These are phyloP conservation scores for Verruconis gallopava DNA, from an alignment of 2,329 filamentous ascomycete genomes.

Conservation along the genomic window DNA sequence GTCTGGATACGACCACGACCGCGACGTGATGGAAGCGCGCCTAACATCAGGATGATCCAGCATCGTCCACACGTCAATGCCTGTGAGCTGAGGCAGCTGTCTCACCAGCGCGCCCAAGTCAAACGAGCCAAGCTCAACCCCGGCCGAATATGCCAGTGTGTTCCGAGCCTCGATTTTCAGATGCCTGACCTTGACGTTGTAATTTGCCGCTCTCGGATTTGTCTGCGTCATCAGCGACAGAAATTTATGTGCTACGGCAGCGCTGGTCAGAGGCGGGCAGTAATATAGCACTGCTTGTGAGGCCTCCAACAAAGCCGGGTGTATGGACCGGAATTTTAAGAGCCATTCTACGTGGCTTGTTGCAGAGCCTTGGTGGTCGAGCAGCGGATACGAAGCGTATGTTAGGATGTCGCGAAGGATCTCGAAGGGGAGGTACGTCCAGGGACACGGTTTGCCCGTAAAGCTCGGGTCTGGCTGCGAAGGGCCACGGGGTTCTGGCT, in stretches of 20 bases:
- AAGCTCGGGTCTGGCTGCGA: conserved; percentile 1
- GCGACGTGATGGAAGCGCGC: conserved; percentile 35
- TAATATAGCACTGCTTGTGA: conserved; percentile 61
- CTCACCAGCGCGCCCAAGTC: conserved; percentile 47
- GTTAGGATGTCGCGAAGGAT: conserved; percentile 58
- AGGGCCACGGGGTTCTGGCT: not conserved
- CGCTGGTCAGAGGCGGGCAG: conserved; percentile 49
- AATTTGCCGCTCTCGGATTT: conserved; percentile 34
- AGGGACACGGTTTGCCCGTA: conserved; percentile 33
- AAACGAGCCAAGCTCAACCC: conserved; percentile 42
- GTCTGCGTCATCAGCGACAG: conserved; percentile 43
- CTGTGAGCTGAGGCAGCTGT: conserved; percentile 51
- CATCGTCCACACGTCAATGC: conserved; percentile 59
- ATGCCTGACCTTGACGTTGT: conserved; percentile 56
- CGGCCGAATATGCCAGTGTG: conserved; percentile 40
- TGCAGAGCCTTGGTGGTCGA: conserved; percentile 32
- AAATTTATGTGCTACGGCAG: conserved; percentile 35
- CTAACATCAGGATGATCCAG: conserved; percentile 56
- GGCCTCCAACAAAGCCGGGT: conserved; percentile 52
- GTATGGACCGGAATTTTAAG: conserved; percentile 47
- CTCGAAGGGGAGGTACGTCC: conserved; percentile 52
- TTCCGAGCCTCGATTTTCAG: conserved; percentile 55
- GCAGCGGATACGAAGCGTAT: conserved; percentile 49
- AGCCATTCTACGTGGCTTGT: conserved; percentile 45
- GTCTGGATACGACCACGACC: conserved; percentile 55